A percentile compares a stretch with the other conserved stretches of the same genome.
These are phyloP conservation scores for Coemansia sp. DNA, from an alignment of 192 early-diverging fungal genomes.

Conservation along the genomic window DNA sequence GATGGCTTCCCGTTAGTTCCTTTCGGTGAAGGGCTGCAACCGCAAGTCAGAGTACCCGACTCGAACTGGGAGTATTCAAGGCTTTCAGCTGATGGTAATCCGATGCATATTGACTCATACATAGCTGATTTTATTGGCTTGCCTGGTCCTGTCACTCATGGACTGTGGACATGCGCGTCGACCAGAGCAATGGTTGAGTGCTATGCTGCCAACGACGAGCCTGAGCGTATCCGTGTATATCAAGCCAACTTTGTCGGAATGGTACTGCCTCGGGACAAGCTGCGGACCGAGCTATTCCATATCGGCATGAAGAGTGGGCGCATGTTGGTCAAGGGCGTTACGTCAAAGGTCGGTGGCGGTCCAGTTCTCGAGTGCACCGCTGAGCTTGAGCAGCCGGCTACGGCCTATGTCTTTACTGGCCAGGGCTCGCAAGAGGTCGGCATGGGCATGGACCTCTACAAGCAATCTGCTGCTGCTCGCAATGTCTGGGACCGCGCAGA, in stretches of 20 bases:
- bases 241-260: slow-evolving; percentile 83
- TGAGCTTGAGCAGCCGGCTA: slow-evolving; percentile 87
- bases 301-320: slow-evolving; percentile 89
- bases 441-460: slow-evolving; percentile 96
- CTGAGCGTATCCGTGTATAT: slow-evolving; percentile 80
- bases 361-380: slow-evolving; percentile 76
- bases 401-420: slow-evolving; percentile 95
- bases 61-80: slow-evolving; percentile 82
- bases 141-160: slow-evolving; percentile 78
- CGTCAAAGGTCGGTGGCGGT: slow-evolving; percentile 72
- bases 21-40: background rate
- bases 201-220: slow-evolving; percentile 84
- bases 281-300: slow-evolving; percentile 84
- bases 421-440: slow-evolving; percentile 94
- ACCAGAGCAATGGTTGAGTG: slow-evolving; percentile 90
- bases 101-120: slow-evolving; percentile 92
- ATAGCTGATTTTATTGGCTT: slow-evolving; percentile 85
- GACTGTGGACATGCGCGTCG: slow-evolving; percentile 25
- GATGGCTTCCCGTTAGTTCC: slow-evolving; percentile 59
- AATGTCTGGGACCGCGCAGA: slow-evolving; percentile 95
- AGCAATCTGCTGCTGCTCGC: slow-evolving; percentile 75
- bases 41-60: slow-evolving; percentile 57
- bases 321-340: slow-evolving; percentile 89
- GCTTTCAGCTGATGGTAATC: slow-evolving; percentile 83
- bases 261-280: slow-evolving; percentile 84